phyloP scores from a whole-genome alignment of 768 basidiomycete genomes.

The Pleurotus tuber-regium region DNA sequence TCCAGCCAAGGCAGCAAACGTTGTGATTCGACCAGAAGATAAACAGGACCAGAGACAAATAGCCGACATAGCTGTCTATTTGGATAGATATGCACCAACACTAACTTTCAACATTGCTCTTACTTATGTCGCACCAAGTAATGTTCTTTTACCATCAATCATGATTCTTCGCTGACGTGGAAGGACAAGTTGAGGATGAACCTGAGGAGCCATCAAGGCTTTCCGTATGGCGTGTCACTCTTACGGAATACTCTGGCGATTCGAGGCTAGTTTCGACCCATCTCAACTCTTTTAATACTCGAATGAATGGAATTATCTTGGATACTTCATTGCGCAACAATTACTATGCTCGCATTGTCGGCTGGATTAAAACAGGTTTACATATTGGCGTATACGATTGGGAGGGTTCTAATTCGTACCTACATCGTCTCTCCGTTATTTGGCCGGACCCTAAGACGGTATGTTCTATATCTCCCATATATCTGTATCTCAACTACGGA shows the following conservation, averaged over 20 bases:
- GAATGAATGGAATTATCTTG: neutral
- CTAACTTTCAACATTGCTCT: neutral
- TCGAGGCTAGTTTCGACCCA: neutral
- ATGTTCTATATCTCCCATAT: too few species aligned
- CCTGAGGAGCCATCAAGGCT: neutral
- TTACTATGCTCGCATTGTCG: neutral
- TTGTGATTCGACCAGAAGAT: neutral
- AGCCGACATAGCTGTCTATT: neutral
- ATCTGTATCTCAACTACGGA: too few species aligned
- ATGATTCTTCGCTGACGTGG: too few species aligned
- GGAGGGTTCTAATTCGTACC: neutral
- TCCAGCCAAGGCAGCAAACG: neutral
- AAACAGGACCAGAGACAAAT: neutral
- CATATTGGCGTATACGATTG: neutral
- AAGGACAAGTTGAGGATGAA: neutral
- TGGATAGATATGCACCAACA: neutral
- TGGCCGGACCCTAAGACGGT: too few species aligned
- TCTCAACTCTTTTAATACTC: neutral
- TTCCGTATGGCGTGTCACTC: neutral
- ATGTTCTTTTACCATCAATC: neutral
- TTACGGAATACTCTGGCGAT: neutral
- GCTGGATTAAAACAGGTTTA: too few species aligned
- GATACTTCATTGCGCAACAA: neutral
- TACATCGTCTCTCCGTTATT: too few species aligned
- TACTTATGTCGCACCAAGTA: neutral